These are phyloP conservation scores for Acacia confusa DNA, from an alignment of 306 rosid species.

Conservation along the genomic window DNA sequence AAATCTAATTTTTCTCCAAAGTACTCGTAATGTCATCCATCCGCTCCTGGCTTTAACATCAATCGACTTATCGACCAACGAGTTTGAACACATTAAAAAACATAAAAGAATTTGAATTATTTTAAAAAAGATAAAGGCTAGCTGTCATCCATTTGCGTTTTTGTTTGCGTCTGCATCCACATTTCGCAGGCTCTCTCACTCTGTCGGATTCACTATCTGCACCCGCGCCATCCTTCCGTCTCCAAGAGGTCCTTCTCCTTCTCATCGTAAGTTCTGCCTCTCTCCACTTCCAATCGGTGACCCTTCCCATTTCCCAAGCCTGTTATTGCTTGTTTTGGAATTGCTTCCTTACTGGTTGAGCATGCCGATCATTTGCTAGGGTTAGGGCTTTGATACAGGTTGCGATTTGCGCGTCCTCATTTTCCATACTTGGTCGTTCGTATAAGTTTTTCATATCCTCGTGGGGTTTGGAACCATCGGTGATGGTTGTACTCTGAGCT, in stretches of 20 bases:
- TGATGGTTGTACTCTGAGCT: not conserved
- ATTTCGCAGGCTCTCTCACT: not conserved
- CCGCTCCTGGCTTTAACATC: no score
- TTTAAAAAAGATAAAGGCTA: not conserved
- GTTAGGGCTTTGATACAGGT: slow-evolving; percentile 28
- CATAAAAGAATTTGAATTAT: no score
- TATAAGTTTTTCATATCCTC: not conserved
- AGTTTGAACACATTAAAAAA: no score
- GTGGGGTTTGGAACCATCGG: not conserved
- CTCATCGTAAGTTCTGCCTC: slow-evolving; percentile 31
- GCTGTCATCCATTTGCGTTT: slow-evolving; percentile 13
- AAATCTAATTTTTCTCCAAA: no score
- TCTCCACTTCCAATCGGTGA: not conserved
- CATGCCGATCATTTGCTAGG: slow-evolving; percentile 18
- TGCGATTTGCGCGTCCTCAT: not conserved
- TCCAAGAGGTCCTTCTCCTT: slow-evolving; percentile 28
- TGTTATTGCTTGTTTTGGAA: not conserved
- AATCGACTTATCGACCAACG: no score
- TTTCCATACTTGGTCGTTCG: not conserved
- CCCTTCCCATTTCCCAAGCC: not conserved
- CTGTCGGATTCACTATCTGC: not conserved
- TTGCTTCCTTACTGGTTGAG: not conserved
- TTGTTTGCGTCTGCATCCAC: slow-evolving; percentile 11
- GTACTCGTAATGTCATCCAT: no score
- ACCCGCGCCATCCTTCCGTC: slow-evolving; percentile 26